Percentiles rank a stretch among this genome's conserved stretches.
Conservation (phyloP, 2,329 filamentous ascomycete species). For the Xylariaceae sp. region DNA sequence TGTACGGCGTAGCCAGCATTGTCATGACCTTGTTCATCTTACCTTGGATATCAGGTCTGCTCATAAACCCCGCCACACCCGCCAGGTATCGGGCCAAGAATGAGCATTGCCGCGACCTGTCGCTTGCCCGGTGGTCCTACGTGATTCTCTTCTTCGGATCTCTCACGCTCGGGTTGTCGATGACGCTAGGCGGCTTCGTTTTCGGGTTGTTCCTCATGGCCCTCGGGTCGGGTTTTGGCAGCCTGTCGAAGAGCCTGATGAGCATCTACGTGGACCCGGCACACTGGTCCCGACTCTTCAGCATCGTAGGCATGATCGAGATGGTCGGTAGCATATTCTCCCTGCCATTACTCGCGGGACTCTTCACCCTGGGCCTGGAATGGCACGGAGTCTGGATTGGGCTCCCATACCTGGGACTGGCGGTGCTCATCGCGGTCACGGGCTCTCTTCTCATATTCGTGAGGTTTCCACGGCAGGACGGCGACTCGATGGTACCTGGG, state of each 20-base stretch:
- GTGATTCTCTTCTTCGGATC: conserved; percentile 22
- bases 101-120: conserved; percentile 28
- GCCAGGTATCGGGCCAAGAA: conserved; percentile 17
- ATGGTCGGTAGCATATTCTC: conserved; percentile 28
- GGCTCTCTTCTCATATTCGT: conserved; percentile 23
- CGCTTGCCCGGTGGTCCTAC: conserved; percentile 27
- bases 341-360: conserved; percentile 27
- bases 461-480: conserved; percentile 17
- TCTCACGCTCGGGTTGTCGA: conserved; percentile 25
- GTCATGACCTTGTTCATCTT: conserved; percentile 27
- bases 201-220: conserved; percentile 29
- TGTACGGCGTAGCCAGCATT: conserved; percentile 27
- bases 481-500: neutral
- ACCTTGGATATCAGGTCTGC: conserved; percentile 23
- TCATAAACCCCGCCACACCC: conserved; percentile 22
- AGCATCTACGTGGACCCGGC: conserved; percentile 28
- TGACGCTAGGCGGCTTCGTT: conserved; percentile 25
- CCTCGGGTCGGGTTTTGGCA: conserved; percentile 27
- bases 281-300: conserved; percentile 31
- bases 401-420: conserved; percentile 28
- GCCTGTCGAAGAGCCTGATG: conserved; percentile 29
- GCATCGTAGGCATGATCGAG: conserved; percentile 30
- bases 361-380: conserved; percentile 30
- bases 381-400: conserved; percentile 29
- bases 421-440: conserved; percentile 18